phyloP scores from a whole-genome alignment of 306 rosid species.

The Morella rubra region DNA sequence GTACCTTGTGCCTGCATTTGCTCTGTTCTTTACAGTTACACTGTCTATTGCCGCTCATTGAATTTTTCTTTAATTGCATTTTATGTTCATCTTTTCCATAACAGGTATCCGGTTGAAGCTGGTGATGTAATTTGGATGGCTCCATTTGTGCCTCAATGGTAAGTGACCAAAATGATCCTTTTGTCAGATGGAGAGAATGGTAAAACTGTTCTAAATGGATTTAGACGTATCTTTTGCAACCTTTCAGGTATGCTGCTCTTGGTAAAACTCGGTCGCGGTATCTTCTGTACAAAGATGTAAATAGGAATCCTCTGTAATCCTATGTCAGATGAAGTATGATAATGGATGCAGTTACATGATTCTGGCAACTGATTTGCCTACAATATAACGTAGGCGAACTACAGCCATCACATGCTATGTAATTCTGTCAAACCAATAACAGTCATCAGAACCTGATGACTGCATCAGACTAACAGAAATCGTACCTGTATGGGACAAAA shows the following conservation, averaged over 20 bases:
- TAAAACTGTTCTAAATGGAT: not conserved
- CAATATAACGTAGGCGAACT: not conserved
- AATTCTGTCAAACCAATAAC: not conserved
- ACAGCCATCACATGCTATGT: not conserved
- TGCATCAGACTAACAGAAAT: not conserved
- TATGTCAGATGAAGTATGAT: constrained; percentile 24
- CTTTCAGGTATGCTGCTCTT: constrained; percentile 87
- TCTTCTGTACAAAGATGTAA: constrained; percentile 85
- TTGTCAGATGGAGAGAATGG: not conserved
- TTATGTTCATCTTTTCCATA: not conserved
- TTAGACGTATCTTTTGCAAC: not conserved
- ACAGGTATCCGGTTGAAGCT: constrained; percentile 90
- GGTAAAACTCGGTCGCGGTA: constrained; percentile 83
- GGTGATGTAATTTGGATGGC: constrained; percentile 99
- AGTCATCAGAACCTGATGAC: not conserved
- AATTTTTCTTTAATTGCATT: constrained; percentile 10
- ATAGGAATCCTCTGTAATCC: constrained; percentile 62
- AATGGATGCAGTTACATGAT: constrained; percentile 1
- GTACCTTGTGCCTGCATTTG: constrained; percentile 8
- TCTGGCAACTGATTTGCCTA: not conserved
- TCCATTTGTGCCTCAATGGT: constrained; percentile 97
- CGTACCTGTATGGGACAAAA: not conserved
- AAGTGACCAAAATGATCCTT: constrained; percentile 15
- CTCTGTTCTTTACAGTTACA: not conserved
- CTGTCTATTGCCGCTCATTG: not conserved